phyloP scores from a whole-genome alignment of 257 asterid genomes.

The Solanum pimpinellifolium region DNA sequence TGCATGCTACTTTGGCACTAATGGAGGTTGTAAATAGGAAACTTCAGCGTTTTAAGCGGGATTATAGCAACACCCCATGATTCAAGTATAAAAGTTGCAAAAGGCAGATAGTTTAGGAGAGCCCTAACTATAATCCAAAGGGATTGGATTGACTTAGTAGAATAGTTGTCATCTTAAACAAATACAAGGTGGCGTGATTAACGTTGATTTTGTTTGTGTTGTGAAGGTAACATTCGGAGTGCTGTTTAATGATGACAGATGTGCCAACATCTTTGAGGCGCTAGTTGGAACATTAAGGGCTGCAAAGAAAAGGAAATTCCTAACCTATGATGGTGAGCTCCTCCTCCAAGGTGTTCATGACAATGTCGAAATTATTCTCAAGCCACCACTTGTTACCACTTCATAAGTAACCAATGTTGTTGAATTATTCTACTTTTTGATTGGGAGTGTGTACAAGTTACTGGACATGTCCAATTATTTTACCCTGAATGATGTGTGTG shows the following conservation, averaged over 20 bases:
- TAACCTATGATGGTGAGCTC: constrained; percentile 85
- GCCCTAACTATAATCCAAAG: neutral
- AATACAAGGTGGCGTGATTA: neutral
- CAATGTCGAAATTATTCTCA: constrained; percentile 69
- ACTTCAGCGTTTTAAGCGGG: neutral
- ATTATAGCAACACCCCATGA: neutral
- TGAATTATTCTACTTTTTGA: neutral
- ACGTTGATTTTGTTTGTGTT: neutral
- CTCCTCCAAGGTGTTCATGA: constrained; percentile 95
- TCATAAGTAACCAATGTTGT: neutral
- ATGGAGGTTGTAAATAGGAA: neutral
- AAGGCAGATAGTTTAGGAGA: neutral
- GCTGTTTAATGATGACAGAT: constrained; percentile 70
- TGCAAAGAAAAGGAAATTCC: constrained; percentile 70
- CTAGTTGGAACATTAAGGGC: constrained; percentile 96
- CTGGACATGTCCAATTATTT: neutral
- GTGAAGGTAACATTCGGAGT: constrained; percentile 89
- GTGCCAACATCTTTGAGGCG: constrained; percentile 97
- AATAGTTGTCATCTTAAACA: neutral
- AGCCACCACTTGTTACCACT: constrained; percentile 27
- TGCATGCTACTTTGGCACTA: neutral
- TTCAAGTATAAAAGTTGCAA: neutral
- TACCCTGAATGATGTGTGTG: neutral
- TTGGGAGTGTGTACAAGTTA: neutral
- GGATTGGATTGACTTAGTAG: neutral